Base-by-base conservation (phyloP, 1,139 yeast genomes). In the Pichia kudriavzevii region DNA sequence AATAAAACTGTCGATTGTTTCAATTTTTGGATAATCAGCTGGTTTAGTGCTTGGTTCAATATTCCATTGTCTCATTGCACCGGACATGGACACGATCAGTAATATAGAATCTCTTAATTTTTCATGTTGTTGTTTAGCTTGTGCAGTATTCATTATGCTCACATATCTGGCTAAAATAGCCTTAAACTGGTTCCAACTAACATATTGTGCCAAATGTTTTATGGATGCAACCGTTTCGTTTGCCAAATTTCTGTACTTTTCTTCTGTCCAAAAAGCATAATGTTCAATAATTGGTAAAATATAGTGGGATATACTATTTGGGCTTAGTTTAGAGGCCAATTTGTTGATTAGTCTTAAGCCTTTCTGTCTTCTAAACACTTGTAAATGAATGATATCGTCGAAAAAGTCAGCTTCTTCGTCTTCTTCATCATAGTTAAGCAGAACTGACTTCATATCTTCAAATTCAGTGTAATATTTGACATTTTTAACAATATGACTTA, bases 401-500 rank as follows among this genome's bases (percentile, higher is more conserved):
- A 91, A 91, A 53, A 91, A 87, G 55, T 84, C 79, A 1, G 87
- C 81, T 49, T 85, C 95, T 31, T 80, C 94, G 49, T 85, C 94
- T 28, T 77, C 79, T 47, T 66, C 70, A 28, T 40, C 40, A 30
- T 42, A 38, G 9, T 31, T 32, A 2, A 80, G 60, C 32, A 91
- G 62, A 2, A 72, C 66, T n/a, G n/a, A n/a, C 40, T 71, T 70
- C 88, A 87, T 68, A 34, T 83, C 94, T 18, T 65, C 64, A 30
- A 85, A 62, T 3, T 72, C 83, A 9, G 64, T 61, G 45, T 65
- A 72, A 46, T 67, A 62, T n/a, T 61, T 59, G 5, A 75, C 58
- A 22, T 66, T 48, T 25, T 62, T 60, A n/a, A 85, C 80, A 32
- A 76, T 60, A 45, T 81, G 78, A 3, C 78, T 73, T 40, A 88